phyloP scores from a whole-genome alignment of 2,329 filamentous ascomycete species.

The Pseudogymnoascus sp. region DNA sequence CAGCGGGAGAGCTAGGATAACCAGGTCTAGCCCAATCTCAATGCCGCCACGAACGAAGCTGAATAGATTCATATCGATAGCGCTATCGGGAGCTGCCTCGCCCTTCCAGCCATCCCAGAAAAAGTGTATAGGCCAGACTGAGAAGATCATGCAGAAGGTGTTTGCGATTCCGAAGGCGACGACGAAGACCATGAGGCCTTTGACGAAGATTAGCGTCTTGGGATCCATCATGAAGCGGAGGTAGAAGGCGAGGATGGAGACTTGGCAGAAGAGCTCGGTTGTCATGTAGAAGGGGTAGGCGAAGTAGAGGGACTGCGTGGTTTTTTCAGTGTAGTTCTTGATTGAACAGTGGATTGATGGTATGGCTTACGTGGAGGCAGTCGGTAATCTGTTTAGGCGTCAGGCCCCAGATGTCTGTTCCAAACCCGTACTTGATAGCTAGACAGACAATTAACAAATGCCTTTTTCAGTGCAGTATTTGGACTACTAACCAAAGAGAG shows the following conservation, averaged over 20 bases:
- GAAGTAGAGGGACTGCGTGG: conserved; percentile 24
- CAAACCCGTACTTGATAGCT: conserved; percentile 25
- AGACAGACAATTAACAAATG: conserved; percentile 8
- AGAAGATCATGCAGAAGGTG: conserved; percentile 28
- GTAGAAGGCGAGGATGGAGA: conserved; percentile 29
- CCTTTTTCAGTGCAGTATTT: not conserved
- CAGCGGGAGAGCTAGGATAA: conserved; percentile 7
- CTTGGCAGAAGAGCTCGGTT: conserved; percentile 25
- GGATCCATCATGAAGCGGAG: conserved; percentile 26
- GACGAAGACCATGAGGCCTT: conserved; percentile 22
- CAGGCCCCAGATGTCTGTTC: conserved; percentile 28
- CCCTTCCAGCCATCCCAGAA: conserved; percentile 35
- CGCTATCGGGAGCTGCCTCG: conserved; percentile 27
- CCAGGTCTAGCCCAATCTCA: conserved; percentile 11
- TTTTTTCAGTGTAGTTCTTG: conserved; percentile 11
- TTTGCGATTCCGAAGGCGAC: conserved; percentile 25
- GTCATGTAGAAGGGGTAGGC: conserved; percentile 28
- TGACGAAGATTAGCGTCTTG: conserved; percentile 19
- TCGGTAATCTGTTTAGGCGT: conserved; percentile 24
- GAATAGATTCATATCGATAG: conserved; percentile 31
- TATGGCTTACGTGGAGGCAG: conserved; percentile 21
- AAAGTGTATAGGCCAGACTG: conserved; percentile 31
- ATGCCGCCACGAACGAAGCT: conserved; percentile 29
- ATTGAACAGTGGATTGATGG: conserved; percentile 6
- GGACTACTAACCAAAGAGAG: conserved; percentile 18